Evolutionary conservation across 345 rosid genomes (phyloP).

Genomic region (Clausena lansium): DNA sequence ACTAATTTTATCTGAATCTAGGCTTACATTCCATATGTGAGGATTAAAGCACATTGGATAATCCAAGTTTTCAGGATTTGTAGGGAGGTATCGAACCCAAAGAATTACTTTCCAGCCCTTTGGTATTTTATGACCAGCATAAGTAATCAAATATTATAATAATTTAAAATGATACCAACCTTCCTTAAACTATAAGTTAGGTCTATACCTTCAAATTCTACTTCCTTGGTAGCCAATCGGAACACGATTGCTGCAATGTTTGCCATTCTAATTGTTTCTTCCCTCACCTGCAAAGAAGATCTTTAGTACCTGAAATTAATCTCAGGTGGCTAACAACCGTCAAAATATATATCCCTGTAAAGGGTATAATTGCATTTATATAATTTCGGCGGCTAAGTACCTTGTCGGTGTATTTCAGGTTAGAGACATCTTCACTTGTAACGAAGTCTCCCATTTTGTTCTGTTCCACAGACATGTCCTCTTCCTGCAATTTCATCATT

Average conservation of each 20-base stretch:
- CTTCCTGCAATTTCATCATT: constrained; percentile 22
- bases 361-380: not conserved
- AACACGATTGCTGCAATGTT: constrained; percentile 22
- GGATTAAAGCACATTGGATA: constrained; percentile 47
- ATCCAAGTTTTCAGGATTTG: constrained; percentile 28
- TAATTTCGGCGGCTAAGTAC: not conserved
- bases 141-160: not conserved
- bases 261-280: constrained; percentile 43
- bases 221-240: constrained; percentile 23
- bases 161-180: not conserved
- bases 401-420: constrained; percentile 38
- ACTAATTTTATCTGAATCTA: not conserved
- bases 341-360: not conserved
- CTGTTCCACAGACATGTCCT: constrained; percentile 26
- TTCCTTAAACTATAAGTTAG: not conserved
- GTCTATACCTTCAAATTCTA: constrained; percentile 28
- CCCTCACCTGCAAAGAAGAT: constrained; percentile 28
- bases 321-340: not conserved
- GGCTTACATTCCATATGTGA: constrained; percentile 42
- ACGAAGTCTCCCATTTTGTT: constrained; percentile 33
- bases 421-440: constrained; percentile 33
- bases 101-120: constrained; percentile 38
- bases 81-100: constrained; percentile 40
- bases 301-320: not conserved
- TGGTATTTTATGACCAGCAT: constrained; percentile 41